Base-by-base conservation (phyloP, 1,284 basidiomycete genomes). In the Athelia sp. region DNA sequence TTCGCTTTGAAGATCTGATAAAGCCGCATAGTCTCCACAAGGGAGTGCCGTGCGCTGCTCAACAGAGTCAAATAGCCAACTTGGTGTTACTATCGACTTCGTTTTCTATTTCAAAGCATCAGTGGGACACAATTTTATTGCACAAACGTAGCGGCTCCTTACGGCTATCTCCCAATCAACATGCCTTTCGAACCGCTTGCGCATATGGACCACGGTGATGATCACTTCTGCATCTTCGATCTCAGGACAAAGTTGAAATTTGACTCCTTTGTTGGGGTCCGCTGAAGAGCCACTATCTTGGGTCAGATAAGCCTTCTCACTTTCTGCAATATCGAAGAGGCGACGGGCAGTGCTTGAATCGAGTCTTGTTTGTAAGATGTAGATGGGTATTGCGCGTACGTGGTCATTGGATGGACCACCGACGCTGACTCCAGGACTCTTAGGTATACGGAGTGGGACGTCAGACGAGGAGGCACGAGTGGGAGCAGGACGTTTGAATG, bases 101-200 rank as follows among this genome's bases (percentile, higher is more conserved):
- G 70, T 70, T 67, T 70, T 78, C 86, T 89, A 55, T 6, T n/a
- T n/a, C n/a, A n/a, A n/a, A n/a, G n/a, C n/a, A n/a, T n/a, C n/a
- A n/a, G n/a, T n/a, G n/a, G n/a, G n/a, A n/a, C n/a, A n/a, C n/a
- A n/a, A n/a, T n/a, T n/a, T n/a, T n/a, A n/a, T 50, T 8, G 31
- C 14, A 46, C 13, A 10, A n/a, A 72, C 83, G 61, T 60, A 87
- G n/a, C n/a, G n/a, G n/a, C n/a, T n/a, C n/a, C n/a, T n/a, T n/a
- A n/a, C 87, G 21, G 84, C 82, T 31, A 80, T 56, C 2, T 72
- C 65, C 82, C 82, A 84, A 32, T 73, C 60, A 11, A 90, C 50
- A 60, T 89, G 85, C 47, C 87, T 71, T 63, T 87, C 81, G 2
- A 90, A 66, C 3, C 88, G 75, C 52, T 76, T 74, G 52, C 73